phyloP scores from a whole-genome alignment of 192 early-diverging fungal genomes.

The Allomyces macrogynus region DNA sequence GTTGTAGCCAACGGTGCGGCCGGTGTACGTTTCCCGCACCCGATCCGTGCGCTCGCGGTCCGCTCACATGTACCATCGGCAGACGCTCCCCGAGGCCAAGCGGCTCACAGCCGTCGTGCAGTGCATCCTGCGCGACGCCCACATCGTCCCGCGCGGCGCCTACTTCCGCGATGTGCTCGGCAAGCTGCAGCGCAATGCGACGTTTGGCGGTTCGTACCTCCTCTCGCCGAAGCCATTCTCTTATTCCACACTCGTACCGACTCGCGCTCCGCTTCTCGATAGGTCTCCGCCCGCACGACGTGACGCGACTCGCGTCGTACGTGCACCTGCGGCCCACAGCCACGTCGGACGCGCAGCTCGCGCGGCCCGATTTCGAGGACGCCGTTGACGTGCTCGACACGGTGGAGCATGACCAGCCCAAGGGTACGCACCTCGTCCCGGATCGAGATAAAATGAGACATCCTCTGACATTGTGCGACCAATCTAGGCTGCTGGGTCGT shows the following conservation, averaged over 20 bases:
- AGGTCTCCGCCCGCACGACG: background rate
- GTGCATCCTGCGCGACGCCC: background rate
- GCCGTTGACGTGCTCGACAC: background rate
- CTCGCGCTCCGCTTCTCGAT: background rate
- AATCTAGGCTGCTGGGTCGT: background rate
- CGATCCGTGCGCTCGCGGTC: too few relatives aligned
- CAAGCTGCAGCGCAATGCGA: background rate
- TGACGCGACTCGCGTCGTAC: background rate
- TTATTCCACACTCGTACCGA: too few relatives aligned
- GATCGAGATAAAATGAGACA: background rate
- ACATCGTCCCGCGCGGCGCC: background rate
- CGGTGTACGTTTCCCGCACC: too few relatives aligned
- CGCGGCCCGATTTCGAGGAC: background rate
- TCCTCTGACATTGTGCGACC: background rate
- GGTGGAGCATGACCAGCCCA: background rate
- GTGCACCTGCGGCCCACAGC: background rate
- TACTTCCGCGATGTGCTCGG: background rate
- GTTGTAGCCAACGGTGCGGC: background rate
- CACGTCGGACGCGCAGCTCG: background rate
- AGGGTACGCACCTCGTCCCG: background rate
- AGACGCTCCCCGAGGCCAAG: background rate
- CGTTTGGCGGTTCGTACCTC: background rate
- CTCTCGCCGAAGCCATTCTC: too few relatives aligned
- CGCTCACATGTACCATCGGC: background rate
- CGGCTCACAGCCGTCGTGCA: background rate